Conservation (phyloP, 2,329 filamentous ascomycete species). For the Curvularia sp. region DNA sequence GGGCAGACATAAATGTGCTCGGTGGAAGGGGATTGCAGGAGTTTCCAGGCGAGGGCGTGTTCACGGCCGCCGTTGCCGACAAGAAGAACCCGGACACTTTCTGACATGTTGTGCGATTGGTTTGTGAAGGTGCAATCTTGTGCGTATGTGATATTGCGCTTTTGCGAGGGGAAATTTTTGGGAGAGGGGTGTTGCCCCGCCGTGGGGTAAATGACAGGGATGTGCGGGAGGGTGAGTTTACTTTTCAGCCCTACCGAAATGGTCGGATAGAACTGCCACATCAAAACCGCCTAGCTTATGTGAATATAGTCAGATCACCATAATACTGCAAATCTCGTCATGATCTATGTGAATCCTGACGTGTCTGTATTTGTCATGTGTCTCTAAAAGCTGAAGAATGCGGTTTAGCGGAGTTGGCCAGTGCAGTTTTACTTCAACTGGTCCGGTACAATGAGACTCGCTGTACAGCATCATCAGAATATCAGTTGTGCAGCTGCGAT, state of each 20-base stretch:
- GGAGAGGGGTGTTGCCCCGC: constrained; percentile 22
- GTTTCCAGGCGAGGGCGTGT: constrained; percentile 93
- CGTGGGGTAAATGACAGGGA: constrained; percentile 30
- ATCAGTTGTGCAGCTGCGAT: too few species aligned
- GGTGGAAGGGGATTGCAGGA: constrained; percentile 80
- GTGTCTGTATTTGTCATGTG: too few species aligned
- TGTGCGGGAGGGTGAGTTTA: constrained; percentile 18
- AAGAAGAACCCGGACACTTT: constrained; percentile 67
- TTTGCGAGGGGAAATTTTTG: constrained; percentile 28
- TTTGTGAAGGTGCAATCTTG: constrained; percentile 3
- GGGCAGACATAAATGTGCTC: constrained; percentile 72
- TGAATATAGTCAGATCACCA: too few species aligned
- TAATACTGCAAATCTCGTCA: too few species aligned
- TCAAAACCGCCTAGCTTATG: too few species aligned
- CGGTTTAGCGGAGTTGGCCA: too few species aligned
- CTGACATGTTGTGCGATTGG: constrained; percentile 30
- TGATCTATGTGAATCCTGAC: too few species aligned
- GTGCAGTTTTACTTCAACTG: too few species aligned
- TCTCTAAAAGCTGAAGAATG: too few species aligned
- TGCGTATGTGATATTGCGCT: constrained; percentile 1
- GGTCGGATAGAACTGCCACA: too few species aligned
- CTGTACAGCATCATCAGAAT: too few species aligned
- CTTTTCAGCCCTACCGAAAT: constrained; percentile 23
- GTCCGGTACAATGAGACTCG: too few species aligned
- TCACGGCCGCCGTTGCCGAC: constrained; percentile 94